phyloP scores from a whole-genome alignment of 108 stramenopile species.

The Fragilariopsis cylindrus region DNA sequence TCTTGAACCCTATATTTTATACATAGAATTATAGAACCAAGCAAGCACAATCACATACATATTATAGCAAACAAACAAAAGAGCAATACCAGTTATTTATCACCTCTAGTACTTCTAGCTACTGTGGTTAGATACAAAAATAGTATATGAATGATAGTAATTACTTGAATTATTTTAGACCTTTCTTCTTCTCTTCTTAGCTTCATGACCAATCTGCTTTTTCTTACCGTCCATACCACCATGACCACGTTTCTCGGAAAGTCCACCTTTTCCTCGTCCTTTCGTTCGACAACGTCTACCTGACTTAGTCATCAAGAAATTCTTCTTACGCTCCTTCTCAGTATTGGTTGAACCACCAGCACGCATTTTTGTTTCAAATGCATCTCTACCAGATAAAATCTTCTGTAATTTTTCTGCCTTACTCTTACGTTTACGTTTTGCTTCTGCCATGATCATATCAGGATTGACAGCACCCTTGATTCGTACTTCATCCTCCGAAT shows the following conservation, averaged over 20 bases:
- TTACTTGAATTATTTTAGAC: slow-evolving; percentile 19
- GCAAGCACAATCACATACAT: too few relatives aligned
- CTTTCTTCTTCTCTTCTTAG: slow-evolving; percentile 84
- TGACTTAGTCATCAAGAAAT: slow-evolving; percentile 85
- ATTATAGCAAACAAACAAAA: too few relatives aligned
- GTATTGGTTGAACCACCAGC: slow-evolving; percentile 90
- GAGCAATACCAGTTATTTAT: too few relatives aligned
- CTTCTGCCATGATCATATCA: slow-evolving; percentile 81
- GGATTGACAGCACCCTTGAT: slow-evolving; percentile 71
- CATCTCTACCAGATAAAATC: slow-evolving; percentile 71
- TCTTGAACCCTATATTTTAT: too few relatives aligned
- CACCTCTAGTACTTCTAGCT: too few relatives aligned
- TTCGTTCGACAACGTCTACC: slow-evolving; percentile 62
- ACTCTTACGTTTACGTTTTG: slow-evolving; percentile 67
- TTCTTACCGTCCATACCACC: slow-evolving; percentile 13
- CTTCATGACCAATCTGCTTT: slow-evolving; percentile 50
- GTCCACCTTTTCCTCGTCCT: slow-evolving; percentile 51
- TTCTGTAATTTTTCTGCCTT: slow-evolving; percentile 82
- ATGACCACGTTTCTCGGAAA: slow-evolving; percentile 49
- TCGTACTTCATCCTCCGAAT: slow-evolving; percentile 46
- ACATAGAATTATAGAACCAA: too few relatives aligned
- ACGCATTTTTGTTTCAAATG: slow-evolving; percentile 78
- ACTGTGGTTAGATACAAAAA: too few relatives aligned
- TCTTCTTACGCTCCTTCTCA: slow-evolving; percentile 91
- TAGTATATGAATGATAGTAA: too few relatives aligned